Evolutionary conservation across 371 early-diverging fungal species (phyloP), one percentile per base, ranked within the genome.

Genomic region (Rhizopus arrhizus): DNA sequence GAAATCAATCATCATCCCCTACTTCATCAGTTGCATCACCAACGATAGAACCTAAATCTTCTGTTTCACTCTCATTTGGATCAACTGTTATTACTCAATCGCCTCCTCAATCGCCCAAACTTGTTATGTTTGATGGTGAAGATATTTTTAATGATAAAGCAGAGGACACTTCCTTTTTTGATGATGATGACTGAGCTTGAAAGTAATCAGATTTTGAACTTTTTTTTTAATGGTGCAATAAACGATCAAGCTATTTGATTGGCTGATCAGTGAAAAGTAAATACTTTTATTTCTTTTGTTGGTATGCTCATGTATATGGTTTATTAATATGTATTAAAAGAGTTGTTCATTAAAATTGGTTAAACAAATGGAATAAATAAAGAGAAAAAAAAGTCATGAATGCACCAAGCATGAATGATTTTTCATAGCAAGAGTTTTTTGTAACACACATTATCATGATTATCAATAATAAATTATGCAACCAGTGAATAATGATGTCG

Each of bases 31-130:
- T 22, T 22, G 22, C 22, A 22, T 22, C 66, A 28, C 38, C 62
- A 12, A 43, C 50, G 38, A 15, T 56, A 13, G 52, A 42, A 13
- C 32, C 6, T 9, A 34, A 40, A 45, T 59, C 43, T 40, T 59
- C 59, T 8, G 46, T 64, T 41, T 56, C 62, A 32, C 55, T 65
- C 9, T 57, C 57, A 13, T 69, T 68, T 43, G 70, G 61, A 3
- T 75, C 75, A 5, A 53, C 65, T 5, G 68, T 72, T 22, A 72
- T 66, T 29, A 61, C 62, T n/a, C 57, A 67, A 28, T 62, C 53
- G 11, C 74, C 74, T 11, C 78, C 74, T 15, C 70, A 70, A 11
- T 67, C 69, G 9, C 56, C 61, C 40, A 46, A 54, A 32, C 22
- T 34, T 28, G 53, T 62, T 5, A 59, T 66, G 62, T 66, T 66